A percentile compares a stretch with the other conserved stretches of the same genome.
These are phyloP conservation scores for Diaporthe sp. DNA, from an alignment of 2,329 filamentous ascomycete genomes.

Conservation along the genomic window DNA sequence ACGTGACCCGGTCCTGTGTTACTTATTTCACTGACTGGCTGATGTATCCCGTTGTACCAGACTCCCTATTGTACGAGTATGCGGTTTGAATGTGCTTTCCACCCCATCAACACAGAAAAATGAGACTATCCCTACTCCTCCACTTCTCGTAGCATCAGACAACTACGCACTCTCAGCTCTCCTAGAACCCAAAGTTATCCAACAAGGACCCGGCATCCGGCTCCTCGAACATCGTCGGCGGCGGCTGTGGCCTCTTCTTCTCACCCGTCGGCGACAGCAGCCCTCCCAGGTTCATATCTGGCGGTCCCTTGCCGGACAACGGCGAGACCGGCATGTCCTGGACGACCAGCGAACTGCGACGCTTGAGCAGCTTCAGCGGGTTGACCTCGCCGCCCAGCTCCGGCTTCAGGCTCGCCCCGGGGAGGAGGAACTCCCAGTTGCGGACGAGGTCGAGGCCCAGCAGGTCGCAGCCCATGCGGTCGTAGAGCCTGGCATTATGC, in stretches of 20 bases:
- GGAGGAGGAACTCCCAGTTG: slow-evolving; percentile 85
- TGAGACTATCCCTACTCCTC: not conserved
- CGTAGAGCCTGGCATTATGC: slow-evolving; percentile 86
- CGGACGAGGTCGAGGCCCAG: slow-evolving; percentile 87
- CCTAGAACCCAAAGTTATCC: slow-evolving; percentile 93
- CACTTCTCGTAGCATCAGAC: not conserved
- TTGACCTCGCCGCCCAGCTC: slow-evolving; percentile 67
- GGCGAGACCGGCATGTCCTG: slow-evolving; percentile 74
- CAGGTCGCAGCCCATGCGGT: slow-evolving; percentile 93
- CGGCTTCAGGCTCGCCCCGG: slow-evolving; percentile 50
- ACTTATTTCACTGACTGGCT: not conserved
- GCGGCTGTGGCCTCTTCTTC: slow-evolving; percentile 61
- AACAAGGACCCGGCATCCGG: slow-evolving; percentile 91
- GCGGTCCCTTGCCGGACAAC: slow-evolving; percentile 51
- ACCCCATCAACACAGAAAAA: not conserved
- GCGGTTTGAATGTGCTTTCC: not conserved
- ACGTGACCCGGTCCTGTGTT: not conserved
- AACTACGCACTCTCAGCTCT: not conserved
- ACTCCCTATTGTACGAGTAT: not conserved
- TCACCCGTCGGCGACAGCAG: slow-evolving; percentile 17
- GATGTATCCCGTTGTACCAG: not conserved
- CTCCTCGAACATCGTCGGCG: slow-evolving; percentile 88
- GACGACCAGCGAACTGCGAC: slow-evolving; percentile 84
- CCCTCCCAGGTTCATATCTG: slow-evolving; percentile 54
- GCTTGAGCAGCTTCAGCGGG: slow-evolving; percentile 76